Percentiles rank a stretch among this genome's conserved stretches.
phyloP scores from a whole-genome alignment of 495 filamentous ascomycete genomes.

The Penicillium cinerascens region DNA sequence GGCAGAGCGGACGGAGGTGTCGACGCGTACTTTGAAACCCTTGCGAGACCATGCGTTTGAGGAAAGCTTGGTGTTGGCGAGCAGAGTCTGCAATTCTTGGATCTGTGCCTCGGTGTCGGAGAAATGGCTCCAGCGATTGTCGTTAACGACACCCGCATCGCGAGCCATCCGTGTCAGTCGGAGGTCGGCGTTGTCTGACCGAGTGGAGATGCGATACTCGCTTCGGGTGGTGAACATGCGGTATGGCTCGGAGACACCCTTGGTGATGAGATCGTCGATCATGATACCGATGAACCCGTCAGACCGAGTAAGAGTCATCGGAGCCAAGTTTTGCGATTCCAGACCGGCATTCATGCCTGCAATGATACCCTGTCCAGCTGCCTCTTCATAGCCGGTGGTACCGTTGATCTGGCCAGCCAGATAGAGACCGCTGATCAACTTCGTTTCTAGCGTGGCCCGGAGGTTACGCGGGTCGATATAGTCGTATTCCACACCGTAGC shows the following conservation, averaged over 20 bases:
- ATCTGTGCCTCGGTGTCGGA: slow-evolving; percentile 58
- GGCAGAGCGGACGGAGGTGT: slow-evolving; percentile 59
- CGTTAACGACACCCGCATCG: slow-evolving; percentile 69
- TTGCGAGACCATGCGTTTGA: slow-evolving; percentile 60
- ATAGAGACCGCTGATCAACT: slow-evolving; percentile 83
- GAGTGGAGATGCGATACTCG: slow-evolving; percentile 89
- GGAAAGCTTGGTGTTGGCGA: slow-evolving; percentile 52
- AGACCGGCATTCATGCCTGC: slow-evolving; percentile 93
- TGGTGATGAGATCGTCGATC: slow-evolving; percentile 98
- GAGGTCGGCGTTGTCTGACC: slow-evolving; percentile 89
- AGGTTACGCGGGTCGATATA: slow-evolving; percentile 93
- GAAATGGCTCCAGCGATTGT: slow-evolving; percentile 74
- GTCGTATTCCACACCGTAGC: slow-evolving; percentile 98
- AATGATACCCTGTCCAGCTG: slow-evolving; percentile 87
- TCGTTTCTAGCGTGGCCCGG: slow-evolving; percentile 86
- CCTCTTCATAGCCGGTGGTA: slow-evolving; percentile 97
- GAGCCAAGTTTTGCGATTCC: slow-evolving; percentile 58
- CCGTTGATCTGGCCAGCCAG: slow-evolving; percentile 98
- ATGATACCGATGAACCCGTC: slow-evolving; percentile 98
- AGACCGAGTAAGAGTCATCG: slow-evolving; percentile 68
- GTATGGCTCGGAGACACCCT: slow-evolving; percentile 95
- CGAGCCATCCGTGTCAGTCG: slow-evolving; percentile 80
- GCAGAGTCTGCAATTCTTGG: slow-evolving; percentile 55
- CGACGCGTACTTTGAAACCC: slow-evolving; percentile 63
- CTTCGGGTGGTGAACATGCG: slow-evolving; percentile 97